phyloP scores from a whole-genome alignment of 140 eudicot species.

The Flaveria floridana region DNA sequence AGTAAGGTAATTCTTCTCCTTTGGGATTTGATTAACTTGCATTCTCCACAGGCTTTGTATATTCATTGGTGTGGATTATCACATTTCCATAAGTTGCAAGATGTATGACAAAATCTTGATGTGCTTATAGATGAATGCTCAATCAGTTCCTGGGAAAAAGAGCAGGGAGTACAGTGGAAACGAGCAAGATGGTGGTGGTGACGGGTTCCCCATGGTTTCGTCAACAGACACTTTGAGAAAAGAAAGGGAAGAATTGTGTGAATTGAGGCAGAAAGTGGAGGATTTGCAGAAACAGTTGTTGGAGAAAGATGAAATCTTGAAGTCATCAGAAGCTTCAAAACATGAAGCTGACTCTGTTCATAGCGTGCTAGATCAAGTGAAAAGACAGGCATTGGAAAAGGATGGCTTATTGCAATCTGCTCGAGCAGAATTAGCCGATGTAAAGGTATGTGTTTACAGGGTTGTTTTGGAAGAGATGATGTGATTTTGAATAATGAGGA shows the following conservation, averaged over 20 bases:
- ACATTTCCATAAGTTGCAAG: no score
- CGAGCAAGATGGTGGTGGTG: conserved; percentile 46
- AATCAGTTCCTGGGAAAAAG: conserved; percentile 59
- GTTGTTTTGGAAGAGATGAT: neutral
- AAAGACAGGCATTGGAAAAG: conserved; percentile 54
- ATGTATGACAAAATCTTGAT: neutral
- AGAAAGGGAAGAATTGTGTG: conserved; percentile 70
- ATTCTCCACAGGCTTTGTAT: no score
- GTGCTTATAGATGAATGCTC: conserved; percentile 55
- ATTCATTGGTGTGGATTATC: no score
- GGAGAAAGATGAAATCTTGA: conserved; percentile 81
- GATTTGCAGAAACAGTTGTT: conserved; percentile 65
- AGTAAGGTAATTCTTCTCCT: conserved; percentile 54
- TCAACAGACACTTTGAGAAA: conserved; percentile 48
- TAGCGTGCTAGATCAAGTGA: conserved; percentile 57
- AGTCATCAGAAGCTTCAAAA: conserved; percentile 60
- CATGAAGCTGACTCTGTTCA: conserved; percentile 45
- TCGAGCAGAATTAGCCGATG: conserved; percentile 76
- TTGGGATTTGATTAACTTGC: neutral
- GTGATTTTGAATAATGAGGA: neutral
- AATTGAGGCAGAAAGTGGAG: conserved; percentile 64
- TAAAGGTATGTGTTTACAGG: conserved; percentile 50
- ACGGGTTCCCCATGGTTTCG: conserved; percentile 46
- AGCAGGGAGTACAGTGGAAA: conserved; percentile 47
- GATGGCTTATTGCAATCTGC: conserved; percentile 61